Percentiles rank a stretch among this genome's conserved stretches.
phyloP scores from a whole-genome alignment of 768 basidiomycete genomes.

The Strobilomyces dryophilus region DNA sequence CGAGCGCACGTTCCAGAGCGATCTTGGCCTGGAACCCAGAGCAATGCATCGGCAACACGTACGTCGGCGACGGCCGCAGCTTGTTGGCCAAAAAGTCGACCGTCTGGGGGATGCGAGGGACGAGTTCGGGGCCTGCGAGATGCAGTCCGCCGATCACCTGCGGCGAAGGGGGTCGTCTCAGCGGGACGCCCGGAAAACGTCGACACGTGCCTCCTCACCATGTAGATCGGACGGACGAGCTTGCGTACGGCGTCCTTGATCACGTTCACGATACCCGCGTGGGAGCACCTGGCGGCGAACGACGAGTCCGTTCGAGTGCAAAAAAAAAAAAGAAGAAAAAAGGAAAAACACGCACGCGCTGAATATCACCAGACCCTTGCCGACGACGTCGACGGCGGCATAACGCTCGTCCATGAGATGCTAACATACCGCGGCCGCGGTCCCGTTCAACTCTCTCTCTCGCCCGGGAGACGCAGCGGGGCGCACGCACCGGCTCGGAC shows the following conservation, averaged over 20 bases:
- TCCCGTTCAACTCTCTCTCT: not conserved
- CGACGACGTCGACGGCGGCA: conserved; percentile 69
- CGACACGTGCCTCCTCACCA: no score
- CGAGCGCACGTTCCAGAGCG: conserved; percentile 63
- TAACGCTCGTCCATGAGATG: conserved; percentile 84
- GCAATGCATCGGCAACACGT: conserved; percentile 82
- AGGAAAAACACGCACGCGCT: conserved; percentile 59
- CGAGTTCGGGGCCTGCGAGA: conserved; percentile 68
- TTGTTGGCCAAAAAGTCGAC: conserved; percentile 64
- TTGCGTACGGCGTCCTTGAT: conserved; percentile 60
- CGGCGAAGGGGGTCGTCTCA: not conserved
- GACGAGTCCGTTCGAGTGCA: not conserved
- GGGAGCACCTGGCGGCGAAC: conserved; percentile 46
- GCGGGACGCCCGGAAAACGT: no score
- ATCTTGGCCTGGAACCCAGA: conserved; percentile 76
- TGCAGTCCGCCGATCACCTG: conserved; percentile 82
- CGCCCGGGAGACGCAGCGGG: no score
- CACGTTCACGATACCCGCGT: conserved; percentile 86
- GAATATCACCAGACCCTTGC: conserved; percentile 79
- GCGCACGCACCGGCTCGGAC: conserved; percentile 45
- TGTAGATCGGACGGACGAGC: conserved; percentile 68
- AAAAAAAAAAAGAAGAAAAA: no score
- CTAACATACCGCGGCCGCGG: conserved; percentile 30
- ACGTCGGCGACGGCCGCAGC: conserved; percentile 59
- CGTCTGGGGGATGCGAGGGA: conserved; percentile 60